Percentiles rank a stretch among this genome's conserved stretches.
Conservation (phyloP, 2,329 filamentous ascomycete species). For the Fusarium udum region DNA sequence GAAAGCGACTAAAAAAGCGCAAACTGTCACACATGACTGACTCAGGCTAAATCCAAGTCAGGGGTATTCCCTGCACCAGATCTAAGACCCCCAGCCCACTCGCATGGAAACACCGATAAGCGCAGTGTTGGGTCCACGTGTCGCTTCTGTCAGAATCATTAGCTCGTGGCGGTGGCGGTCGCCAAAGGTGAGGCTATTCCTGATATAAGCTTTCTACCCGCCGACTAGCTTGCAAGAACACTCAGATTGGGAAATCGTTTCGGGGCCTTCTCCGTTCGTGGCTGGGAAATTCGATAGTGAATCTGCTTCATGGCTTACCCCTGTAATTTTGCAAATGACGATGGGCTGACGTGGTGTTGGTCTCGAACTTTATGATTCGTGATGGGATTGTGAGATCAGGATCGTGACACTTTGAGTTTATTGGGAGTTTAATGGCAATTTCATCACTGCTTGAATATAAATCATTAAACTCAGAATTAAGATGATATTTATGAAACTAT, state of each 20-base stretch:
- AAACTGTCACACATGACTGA: not conserved
- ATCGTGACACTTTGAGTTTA: not conserved
- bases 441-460: fast-evolving
- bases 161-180: not conserved
- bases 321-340: not conserved
- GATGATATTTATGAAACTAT: no score
- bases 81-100: not conserved
- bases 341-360: not conserved
- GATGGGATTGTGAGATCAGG: not conserved
- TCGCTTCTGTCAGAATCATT: not conserved
- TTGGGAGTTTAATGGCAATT: fast-evolving
- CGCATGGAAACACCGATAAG: not conserved
- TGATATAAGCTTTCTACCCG: not conserved
- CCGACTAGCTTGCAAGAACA: not conserved
- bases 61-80: not conserved
- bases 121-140: not conserved
- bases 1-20: not conserved
- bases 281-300: not conserved
- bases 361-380: not conserved
- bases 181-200: not conserved
- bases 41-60: not conserved
- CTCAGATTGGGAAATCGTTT: not conserved
- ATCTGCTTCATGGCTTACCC: not conserved
- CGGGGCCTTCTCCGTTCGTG: not conserved
- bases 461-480: not conserved